phyloP scores from a whole-genome alignment of 2,329 filamentous ascomycete genomes.

The Penicillium sp. region DNA sequence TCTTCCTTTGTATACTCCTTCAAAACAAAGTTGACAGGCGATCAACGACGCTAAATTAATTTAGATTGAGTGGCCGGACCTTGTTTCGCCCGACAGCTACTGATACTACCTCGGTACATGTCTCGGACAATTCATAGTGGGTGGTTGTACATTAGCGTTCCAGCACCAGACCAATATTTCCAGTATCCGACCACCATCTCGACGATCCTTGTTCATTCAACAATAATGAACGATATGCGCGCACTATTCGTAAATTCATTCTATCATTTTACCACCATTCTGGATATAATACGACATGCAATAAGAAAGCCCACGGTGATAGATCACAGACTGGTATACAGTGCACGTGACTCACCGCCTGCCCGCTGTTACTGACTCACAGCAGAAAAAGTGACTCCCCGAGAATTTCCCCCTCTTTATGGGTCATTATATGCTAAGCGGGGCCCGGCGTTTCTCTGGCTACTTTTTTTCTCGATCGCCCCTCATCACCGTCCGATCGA shows the following conservation, averaged over 20 bases:
- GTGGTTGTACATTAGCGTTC: background rate
- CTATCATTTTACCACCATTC: background rate
- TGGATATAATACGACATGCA: background rate
- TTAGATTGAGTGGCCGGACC: background rate
- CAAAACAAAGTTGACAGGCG: background rate
- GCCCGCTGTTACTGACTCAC: slow-evolving; percentile 27
- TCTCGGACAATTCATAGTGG: background rate
- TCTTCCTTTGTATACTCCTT: background rate
- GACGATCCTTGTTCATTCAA: background rate
- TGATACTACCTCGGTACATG: background rate
- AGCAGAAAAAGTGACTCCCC: slow-evolving; percentile 21
- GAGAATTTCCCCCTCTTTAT: slow-evolving; percentile 35
- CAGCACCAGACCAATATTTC: background rate
- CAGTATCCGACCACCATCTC: background rate
- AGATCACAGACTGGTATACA: background rate
- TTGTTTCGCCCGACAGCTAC: background rate
- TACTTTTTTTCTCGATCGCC: slow-evolving; percentile 25
- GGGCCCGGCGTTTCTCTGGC: slow-evolving; percentile 39
- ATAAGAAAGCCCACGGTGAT: background rate
- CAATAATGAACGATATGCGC: background rate
- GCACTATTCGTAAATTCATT: background rate
- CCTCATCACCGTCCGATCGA: slow-evolving; percentile 7
- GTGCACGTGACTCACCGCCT: slow-evolving; percentile 30
- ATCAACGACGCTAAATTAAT: background rate
- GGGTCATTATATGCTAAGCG: slow-evolving; percentile 41